Conservation (phyloP, 1,284 basidiomycete species). For the Leccinum brunneo-olivaceum region DNA sequence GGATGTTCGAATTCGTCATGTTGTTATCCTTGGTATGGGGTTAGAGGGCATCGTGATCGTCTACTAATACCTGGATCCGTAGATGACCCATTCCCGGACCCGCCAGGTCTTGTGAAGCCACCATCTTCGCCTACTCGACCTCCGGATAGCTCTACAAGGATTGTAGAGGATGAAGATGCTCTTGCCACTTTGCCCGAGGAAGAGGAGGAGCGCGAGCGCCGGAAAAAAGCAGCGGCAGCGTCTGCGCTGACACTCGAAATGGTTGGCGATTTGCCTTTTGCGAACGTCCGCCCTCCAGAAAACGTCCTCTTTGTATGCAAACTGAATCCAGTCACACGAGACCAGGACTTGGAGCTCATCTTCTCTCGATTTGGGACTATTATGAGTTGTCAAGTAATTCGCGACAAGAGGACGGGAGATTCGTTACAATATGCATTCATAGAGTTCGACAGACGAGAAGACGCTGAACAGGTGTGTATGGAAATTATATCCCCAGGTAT, state of each 20-base stretch:
- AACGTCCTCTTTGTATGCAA: constrained; percentile 99
- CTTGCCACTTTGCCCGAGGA: constrained; percentile 73
- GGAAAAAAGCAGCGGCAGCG: constrained; percentile 82
- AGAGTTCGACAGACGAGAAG: constrained; percentile 90
- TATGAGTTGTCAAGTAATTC: constrained; percentile 94
- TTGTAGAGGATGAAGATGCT: constrained; percentile 88
- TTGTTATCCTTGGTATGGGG: constrained; percentile 76
- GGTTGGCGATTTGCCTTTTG: constrained; percentile 98
- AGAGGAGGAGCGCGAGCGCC: constrained; percentile 71
- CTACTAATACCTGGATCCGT: constrained; percentile 6
- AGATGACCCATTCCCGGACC: constrained; percentile 96
- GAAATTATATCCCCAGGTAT: not conserved
- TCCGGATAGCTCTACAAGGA: constrained; percentile 80
- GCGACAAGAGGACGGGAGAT: constrained; percentile 94
- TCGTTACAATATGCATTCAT: constrained; percentile 98
- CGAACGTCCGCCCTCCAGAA: constrained; percentile 95
- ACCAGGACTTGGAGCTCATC: constrained; percentile 96
- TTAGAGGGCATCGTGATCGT: constrained; percentile 2
- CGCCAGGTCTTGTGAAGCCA: constrained; percentile 64
- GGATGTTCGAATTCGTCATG: constrained; percentile 89
- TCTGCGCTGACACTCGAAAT: constrained; percentile 97
- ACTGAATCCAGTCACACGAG: constrained; percentile 89
- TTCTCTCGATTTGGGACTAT: constrained; percentile 94
- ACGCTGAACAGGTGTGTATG: constrained; percentile 78
- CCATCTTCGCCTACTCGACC: constrained; percentile 73